Evolutionary conservation across 2,329 filamentous ascomycete species (phyloP).

Genomic region (Aureobasidium sp.): DNA sequence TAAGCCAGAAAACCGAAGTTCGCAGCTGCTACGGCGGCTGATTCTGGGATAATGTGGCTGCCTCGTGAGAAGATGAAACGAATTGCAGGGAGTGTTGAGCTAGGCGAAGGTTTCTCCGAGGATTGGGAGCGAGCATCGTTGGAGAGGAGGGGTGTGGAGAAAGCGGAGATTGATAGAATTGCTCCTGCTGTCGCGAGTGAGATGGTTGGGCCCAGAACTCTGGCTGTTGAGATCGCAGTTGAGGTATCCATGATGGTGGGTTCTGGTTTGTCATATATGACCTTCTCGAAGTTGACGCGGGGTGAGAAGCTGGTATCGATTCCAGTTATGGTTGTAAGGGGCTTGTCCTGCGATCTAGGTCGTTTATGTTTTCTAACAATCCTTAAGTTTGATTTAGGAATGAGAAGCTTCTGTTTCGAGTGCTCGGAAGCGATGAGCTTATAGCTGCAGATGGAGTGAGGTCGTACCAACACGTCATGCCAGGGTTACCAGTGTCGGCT

Average conservation of each 20-base stretch:
- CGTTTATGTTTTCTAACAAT: too few species aligned
- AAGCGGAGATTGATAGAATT: not conserved
- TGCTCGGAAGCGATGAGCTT: not conserved
- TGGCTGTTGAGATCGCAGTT: not conserved
- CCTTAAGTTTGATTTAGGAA: too few species aligned
- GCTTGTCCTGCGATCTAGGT: too few species aligned
- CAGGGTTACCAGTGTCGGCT: not conserved
- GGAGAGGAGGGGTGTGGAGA: slow-evolving; percentile 1
- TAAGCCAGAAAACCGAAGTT: not conserved
- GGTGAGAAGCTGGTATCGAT: not conserved
- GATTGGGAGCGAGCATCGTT: not conserved
- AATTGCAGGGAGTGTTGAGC: not conserved
- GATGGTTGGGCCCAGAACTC: not conserved
- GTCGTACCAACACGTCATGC: not conserved
- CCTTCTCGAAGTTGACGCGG: too few species aligned
- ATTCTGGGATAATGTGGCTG: not conserved
- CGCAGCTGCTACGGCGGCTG: not conserved
- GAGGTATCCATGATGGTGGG: not conserved
- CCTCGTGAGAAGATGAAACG: slow-evolving; percentile 3
- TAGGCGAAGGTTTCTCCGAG: not conserved
- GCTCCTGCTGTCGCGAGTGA: not conserved
- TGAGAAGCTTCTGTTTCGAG: not conserved
- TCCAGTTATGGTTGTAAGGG: too few species aligned
- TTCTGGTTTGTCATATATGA: not conserved
- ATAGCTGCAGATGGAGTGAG: not conserved